Conservation (phyloP, 106 monocot genomes). For the Apostasia ramifera region DNA sequence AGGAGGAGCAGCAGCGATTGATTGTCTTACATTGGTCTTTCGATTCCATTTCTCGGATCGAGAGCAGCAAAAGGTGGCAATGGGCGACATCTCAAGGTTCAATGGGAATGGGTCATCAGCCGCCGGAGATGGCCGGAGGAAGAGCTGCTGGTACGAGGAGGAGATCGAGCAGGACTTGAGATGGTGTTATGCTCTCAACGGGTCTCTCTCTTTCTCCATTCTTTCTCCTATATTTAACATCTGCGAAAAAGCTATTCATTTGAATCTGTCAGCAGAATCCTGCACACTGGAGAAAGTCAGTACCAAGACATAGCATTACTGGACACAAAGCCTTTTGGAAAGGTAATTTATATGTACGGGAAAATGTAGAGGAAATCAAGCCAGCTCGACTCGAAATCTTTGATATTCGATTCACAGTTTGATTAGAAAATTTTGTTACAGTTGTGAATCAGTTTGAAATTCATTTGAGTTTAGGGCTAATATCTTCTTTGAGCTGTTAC, state of each 20-base stretch:
- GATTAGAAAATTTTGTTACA: too few relatives aligned
- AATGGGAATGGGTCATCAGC: constrained; percentile 12
- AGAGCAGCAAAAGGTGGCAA: background rate
- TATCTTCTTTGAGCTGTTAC: background rate
- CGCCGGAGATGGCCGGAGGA: constrained; percentile 15
- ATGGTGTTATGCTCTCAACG: constrained; percentile 54
- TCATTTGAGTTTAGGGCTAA: background rate
- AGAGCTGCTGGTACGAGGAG: constrained; percentile 51
- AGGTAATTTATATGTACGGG: constrained; percentile 5
- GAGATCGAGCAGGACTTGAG: constrained; percentile 45
- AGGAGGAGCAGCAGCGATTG: too few relatives aligned
- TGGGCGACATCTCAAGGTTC: constrained; percentile 20
- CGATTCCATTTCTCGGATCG: background rate
- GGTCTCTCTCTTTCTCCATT: constrained; percentile 8
- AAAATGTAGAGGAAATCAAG: background rate
- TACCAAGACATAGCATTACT: constrained; percentile 44
- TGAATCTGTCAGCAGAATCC: constrained; percentile 13
- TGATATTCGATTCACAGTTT: too few relatives aligned
- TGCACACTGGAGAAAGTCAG: constrained; percentile 33
- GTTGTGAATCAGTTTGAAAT: too few relatives aligned
- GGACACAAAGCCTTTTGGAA: constrained; percentile 47
- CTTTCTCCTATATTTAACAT: background rate
- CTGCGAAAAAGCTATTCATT: background rate
- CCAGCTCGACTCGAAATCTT: background rate
- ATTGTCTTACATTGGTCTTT: too few relatives aligned